These are phyloP conservation scores for Hippophae rhamnoides DNA, from an alignment of 306 rosid genomes.

Conservation along the genomic window DNA sequence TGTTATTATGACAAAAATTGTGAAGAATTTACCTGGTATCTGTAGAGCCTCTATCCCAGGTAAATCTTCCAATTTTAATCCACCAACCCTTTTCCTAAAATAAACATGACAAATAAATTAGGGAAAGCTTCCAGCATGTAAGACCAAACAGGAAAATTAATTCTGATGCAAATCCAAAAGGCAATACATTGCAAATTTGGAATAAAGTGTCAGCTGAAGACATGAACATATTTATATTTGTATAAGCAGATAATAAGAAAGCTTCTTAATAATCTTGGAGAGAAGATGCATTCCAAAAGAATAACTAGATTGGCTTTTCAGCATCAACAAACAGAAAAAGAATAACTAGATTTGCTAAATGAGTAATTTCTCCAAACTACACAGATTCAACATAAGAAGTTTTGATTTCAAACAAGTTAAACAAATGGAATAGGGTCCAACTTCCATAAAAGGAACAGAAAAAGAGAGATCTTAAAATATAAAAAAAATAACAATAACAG, in stretches of 20 bases:
- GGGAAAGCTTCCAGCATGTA: slow-evolving; percentile 6
- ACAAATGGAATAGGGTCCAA: too few relatives aligned
- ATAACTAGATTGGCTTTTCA: background rate
- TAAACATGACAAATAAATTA: slow-evolving; percentile 14
- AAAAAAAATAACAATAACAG: background rate
- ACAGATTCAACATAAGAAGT: background rate
- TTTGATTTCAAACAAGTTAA: background rate
- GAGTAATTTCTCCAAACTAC: background rate
- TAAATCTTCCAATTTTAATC: slow-evolving; percentile 81
- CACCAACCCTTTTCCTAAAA: slow-evolving; percentile 85
- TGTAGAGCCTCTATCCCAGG: slow-evolving; percentile 81
- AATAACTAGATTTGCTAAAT: background rate
- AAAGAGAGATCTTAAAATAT: background rate
- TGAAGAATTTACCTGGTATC: slow-evolving; percentile 57
- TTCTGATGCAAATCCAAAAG: background rate
- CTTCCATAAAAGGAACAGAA: too few relatives aligned
- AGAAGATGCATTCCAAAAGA: too few relatives aligned
- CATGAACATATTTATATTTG: slow-evolving; percentile 4
- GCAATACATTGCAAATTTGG: background rate
- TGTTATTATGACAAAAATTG: slow-evolving; percentile 6
- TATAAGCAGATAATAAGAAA: background rate
- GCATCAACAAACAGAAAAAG: background rate
- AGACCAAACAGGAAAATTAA: slow-evolving; percentile 1
- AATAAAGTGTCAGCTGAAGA: background rate
- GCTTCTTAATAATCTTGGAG: too few relatives aligned